Conservation (phyloP, 331 rosid genomes). For the Dryas integrifolia region DNA sequence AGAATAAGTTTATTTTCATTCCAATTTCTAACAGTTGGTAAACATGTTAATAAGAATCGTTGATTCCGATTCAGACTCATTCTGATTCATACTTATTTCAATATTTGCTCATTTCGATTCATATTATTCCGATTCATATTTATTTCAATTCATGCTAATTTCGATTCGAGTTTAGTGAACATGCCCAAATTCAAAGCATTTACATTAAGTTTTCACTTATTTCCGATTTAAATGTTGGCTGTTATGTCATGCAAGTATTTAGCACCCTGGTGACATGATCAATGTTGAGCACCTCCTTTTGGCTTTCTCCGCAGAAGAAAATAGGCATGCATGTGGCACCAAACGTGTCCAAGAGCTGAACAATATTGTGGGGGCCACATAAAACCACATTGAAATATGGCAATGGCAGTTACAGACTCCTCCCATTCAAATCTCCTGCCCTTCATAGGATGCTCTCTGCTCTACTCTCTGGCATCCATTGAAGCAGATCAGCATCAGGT, state of each 20-base stretch:
- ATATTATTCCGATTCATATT: too few species aligned
- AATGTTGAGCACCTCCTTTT: not conserved
- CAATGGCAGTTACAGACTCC: slow-evolving; percentile 34
- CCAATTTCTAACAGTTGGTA: too few species aligned
- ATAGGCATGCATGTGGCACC: slow-evolving; percentile 28
- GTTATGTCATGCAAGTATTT: not conserved
- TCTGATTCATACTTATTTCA: too few species aligned
- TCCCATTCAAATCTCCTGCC: not conserved
- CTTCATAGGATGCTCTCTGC: not conserved
- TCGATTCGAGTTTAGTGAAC: too few species aligned
- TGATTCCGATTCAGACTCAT: too few species aligned
- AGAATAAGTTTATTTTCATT: too few species aligned
- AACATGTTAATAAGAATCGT: too few species aligned
- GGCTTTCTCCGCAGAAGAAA: not conserved
- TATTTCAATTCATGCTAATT: too few species aligned
- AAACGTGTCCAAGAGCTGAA: slow-evolving; percentile 34
- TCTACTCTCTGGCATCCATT: slow-evolving; percentile 11
- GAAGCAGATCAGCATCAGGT: slow-evolving; percentile 10
- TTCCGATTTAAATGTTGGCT: not conserved
- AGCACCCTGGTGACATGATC: not conserved
- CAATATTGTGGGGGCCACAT: slow-evolving; percentile 7
- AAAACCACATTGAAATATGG: slow-evolving; percentile 22
- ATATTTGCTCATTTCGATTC: too few species aligned
- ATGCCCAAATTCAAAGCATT: too few species aligned
- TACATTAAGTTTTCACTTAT: too few species aligned